A percentile compares a stretch with the other conserved stretches of the same genome.
Conservation (phyloP, 164 flowering plant genomes). For the Nymphaea colorata region DNA sequence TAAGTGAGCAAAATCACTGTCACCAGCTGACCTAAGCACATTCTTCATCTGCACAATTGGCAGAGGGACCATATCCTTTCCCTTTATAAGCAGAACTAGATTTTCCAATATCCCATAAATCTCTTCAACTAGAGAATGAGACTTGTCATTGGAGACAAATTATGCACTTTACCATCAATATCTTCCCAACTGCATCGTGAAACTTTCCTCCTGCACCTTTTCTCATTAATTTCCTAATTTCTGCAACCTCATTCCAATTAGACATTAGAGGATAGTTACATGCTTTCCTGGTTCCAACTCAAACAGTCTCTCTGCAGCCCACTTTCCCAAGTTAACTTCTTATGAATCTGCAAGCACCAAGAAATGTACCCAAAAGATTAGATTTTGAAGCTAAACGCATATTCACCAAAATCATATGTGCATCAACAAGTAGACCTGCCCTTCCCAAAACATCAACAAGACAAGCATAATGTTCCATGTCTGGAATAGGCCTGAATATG, state of each 20-base stretch:
- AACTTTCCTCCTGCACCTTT: slow-evolving; percentile 22
- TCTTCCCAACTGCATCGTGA: slow-evolving; percentile 65
- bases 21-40: no score
- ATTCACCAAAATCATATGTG: slow-evolving; percentile 22
- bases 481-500: slow-evolving; percentile 12
- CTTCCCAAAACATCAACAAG: slow-evolving; percentile 59
- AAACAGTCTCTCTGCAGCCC: slow-evolving; percentile 46
- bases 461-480: slow-evolving; percentile 56
- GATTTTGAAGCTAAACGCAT: slow-evolving; percentile 26
- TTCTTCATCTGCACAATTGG: no score
- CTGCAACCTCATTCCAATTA: slow-evolving; percentile 45
- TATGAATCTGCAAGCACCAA: slow-evolving; percentile 52
- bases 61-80: not conserved
- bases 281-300: slow-evolving; percentile 33
- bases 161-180: slow-evolving; percentile 23
- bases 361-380: slow-evolving; percentile 35
- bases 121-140: slow-evolving; percentile 23
- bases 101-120: slow-evolving; percentile 18
- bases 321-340: slow-evolving; percentile 27
- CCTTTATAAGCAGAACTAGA: slow-evolving; percentile 18
- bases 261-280: slow-evolving; percentile 43
- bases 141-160: slow-evolving; percentile 27
- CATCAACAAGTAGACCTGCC: slow-evolving; percentile 47
- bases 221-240: slow-evolving; percentile 31
- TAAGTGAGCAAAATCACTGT: no score